Conservation (phyloP, 2,329 filamentous ascomycete genomes). For the Fusarium sp. region DNA sequence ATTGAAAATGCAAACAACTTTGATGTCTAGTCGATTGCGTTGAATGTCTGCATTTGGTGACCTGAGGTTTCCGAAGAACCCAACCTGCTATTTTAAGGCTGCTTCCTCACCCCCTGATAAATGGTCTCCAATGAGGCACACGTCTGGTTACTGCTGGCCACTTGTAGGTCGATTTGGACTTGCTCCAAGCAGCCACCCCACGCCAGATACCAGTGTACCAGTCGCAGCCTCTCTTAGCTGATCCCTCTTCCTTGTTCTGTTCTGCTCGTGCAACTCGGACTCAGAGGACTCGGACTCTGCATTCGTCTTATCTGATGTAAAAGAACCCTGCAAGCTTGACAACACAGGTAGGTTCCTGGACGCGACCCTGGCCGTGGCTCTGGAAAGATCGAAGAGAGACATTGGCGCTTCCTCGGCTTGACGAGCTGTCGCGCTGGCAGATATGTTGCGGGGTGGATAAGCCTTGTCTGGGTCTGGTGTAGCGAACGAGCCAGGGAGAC, state of each 20-base stretch:
- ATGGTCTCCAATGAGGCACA: background rate
- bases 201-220: slow-evolving; percentile 70
- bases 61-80: background rate
- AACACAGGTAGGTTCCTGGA: slow-evolving; percentile 66
- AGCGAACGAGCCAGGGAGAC: slow-evolving; percentile 65
- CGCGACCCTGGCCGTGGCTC: slow-evolving; percentile 66
- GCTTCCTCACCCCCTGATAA: background rate
- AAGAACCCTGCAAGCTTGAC: slow-evolving; percentile 55
- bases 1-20: background rate
- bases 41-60: background rate
- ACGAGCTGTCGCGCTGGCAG: slow-evolving; percentile 46
- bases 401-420: slow-evolving; percentile 65
- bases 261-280: slow-evolving; percentile 39
- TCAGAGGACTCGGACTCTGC: slow-evolving; percentile 36
- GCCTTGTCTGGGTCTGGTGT: slow-evolving; percentile 38
- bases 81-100: background rate
- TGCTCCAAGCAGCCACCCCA: slow-evolving; percentile 74
- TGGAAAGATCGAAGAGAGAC: slow-evolving; percentile 70
- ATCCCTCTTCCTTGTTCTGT: slow-evolving; percentile 72
- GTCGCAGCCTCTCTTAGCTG: slow-evolving; percentile 72
- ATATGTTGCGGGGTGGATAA: slow-evolving; percentile 45
- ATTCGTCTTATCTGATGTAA: slow-evolving; percentile 15
- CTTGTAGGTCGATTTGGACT: slow-evolving; percentile 40
- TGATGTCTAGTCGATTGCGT: background rate
- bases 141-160: slow-evolving; percentile 3